Evolutionary conservation across 2,329 filamentous ascomycete genomes (phyloP).

Genomic region (Pseudofabraea citricarpa): DNA sequence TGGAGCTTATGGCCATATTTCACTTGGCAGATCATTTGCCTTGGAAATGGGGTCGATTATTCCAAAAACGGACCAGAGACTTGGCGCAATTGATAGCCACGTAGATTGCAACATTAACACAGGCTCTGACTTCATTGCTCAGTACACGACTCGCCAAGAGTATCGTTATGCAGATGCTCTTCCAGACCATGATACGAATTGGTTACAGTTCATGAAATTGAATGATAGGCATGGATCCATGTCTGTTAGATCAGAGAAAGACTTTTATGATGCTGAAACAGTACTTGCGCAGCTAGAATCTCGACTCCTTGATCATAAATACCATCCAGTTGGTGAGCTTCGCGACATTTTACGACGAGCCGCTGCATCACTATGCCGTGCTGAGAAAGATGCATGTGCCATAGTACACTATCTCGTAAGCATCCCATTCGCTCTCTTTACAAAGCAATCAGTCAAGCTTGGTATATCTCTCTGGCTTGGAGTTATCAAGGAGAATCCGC

Average conservation of each 20-base stretch:
- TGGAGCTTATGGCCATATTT: conserved; percentile 84
- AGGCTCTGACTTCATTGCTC: conserved; percentile 91
- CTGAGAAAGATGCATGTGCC: conserved; percentile 67
- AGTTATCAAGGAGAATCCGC: conserved; percentile 92
- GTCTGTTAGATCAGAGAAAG: conserved; percentile 42
- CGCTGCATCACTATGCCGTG: conserved; percentile 79
- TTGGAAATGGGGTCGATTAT: conserved; percentile 87
- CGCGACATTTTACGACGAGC: conserved; percentile 79
- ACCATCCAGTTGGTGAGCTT: conserved; percentile 68
- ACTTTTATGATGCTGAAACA: conserved; percentile 54
- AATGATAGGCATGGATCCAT: conserved; percentile 38
- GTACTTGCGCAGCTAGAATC: conserved; percentile 70
- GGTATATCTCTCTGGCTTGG: conserved; percentile 95
- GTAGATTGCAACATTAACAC: conserved; percentile 78
- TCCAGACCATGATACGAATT: conserved; percentile 62
- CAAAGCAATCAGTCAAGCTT: conserved; percentile 90
- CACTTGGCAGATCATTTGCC: conserved; percentile 89
- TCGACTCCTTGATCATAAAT: conserved; percentile 63
- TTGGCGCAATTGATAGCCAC: conserved; percentile 74
- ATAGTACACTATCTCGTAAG: conserved; percentile 84
- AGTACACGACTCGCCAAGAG: conserved; percentile 95
- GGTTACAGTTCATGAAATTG: conserved; percentile 55
- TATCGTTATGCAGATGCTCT: conserved; percentile 82
- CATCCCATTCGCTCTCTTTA: conserved; percentile 90
- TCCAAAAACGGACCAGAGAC: conserved; percentile 77